These are phyloP conservation scores for Knufia fluminis DNA, from an alignment of 2,329 filamentous ascomycete genomes.

Conservation along the genomic window DNA sequence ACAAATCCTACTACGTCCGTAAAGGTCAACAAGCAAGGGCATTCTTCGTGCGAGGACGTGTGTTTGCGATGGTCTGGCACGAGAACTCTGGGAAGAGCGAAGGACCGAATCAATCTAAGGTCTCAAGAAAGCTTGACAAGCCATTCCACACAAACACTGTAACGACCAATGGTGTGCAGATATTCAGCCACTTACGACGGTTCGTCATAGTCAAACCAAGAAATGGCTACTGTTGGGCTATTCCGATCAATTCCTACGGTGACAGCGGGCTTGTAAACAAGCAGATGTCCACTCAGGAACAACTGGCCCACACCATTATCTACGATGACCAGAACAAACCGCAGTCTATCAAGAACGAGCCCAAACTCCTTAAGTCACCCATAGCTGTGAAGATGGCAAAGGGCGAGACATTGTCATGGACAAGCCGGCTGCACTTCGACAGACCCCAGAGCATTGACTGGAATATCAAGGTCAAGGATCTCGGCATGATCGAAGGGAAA, in stretches of 20 bases:
- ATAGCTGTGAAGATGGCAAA: constrained; percentile 27
- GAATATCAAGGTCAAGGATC: no score
- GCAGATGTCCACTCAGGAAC: constrained; percentile 25
- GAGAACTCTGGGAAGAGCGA: constrained; percentile 12
- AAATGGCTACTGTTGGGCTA: not conserved
- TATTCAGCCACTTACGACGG: not conserved
- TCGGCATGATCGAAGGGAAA: no score
- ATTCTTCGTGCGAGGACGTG: constrained; percentile 13
- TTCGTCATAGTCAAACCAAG: not conserved
- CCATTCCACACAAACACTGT: not conserved
- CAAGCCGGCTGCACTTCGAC: constrained; percentile 23
- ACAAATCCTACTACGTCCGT: not conserved
- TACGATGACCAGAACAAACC: constrained; percentile 25
- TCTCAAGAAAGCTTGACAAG: not conserved
- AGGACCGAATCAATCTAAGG: not conserved
- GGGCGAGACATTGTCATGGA: not conserved
- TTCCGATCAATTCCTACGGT: constrained; percentile 33
- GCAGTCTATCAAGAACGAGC: constrained; percentile 21
- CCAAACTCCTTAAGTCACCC: constrained; percentile 26
- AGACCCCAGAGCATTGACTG: constrained; percentile 31
- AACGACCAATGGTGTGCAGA: not conserved
- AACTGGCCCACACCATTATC: constrained; percentile 31
- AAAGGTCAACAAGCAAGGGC: not conserved
- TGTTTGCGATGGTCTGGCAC: constrained; percentile 28
- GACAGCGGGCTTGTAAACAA: constrained; percentile 29